These are phyloP conservation scores for Ophiostoma angusticollis DNA, from an alignment of 2,329 filamentous ascomycete species.

Conservation along the genomic window DNA sequence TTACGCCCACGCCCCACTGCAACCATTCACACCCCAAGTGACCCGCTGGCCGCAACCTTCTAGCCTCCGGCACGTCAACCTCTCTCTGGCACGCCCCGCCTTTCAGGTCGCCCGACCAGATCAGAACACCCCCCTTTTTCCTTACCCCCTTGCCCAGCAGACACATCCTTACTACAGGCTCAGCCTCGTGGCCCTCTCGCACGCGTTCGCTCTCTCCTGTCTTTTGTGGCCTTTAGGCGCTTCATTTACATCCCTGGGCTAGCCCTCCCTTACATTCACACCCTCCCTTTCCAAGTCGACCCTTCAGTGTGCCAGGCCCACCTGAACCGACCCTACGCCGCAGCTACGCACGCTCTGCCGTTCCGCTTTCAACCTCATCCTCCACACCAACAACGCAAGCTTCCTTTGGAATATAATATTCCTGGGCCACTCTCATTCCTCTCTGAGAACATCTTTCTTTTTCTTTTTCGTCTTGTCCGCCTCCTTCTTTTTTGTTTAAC, in stretches of 20 bases:
- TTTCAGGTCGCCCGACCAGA: constrained; percentile 1
- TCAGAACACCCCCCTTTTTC: background rate
- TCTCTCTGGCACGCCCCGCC: constrained; percentile 11
- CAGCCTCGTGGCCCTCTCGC: constrained; percentile 14
- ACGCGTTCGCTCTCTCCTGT: background rate
- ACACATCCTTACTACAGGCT: constrained; percentile 3
- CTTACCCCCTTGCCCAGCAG: background rate
- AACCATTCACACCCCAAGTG: background rate
- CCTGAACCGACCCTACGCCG: constrained; percentile 13
- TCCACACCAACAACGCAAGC: constrained; percentile 9
- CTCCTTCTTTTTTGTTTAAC: background rate
- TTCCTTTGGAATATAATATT: constrained; percentile 14
- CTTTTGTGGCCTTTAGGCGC: background rate
- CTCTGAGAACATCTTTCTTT: constrained; percentile 5
- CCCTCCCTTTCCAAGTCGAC: background rate
- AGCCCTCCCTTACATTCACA: constrained; percentile 1
- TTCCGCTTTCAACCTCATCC: constrained; percentile 1
- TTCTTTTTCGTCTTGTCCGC: background rate
- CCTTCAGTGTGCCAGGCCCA: constrained; percentile 9
- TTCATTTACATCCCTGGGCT: background rate
- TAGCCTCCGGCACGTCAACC: constrained; percentile 14
- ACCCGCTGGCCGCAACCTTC: no score
- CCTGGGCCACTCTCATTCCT: constrained; percentile 12
- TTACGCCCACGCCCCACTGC: constrained; percentile 3
- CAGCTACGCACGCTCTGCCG: constrained; percentile 7